phyloP scores from a whole-genome alignment of 179 eudicot species.

The Beta corolliflora region DNA sequence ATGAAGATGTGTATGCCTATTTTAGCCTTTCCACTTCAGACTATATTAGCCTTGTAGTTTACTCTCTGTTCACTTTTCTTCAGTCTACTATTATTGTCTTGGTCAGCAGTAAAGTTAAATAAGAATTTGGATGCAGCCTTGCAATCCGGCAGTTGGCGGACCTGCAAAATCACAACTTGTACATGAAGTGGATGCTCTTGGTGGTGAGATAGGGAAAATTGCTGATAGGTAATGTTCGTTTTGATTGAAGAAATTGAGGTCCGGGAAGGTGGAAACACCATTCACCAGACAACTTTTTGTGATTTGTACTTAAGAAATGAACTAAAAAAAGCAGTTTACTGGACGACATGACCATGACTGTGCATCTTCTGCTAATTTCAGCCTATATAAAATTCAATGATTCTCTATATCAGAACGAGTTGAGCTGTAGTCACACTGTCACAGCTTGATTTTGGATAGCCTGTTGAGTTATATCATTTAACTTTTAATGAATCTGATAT shows the following conservation, averaged over 20 bases:
- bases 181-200: conserved; percentile 99
- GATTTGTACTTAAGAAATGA: background rate
- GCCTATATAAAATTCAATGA: background rate
- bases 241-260: background rate
- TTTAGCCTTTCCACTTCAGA: background rate
- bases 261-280: background rate
- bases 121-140: conserved; percentile 66
- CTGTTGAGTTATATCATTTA: background rate
- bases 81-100: conserved; percentile 2
- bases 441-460: background rate
- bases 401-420: background rate
- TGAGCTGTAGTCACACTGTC: background rate
- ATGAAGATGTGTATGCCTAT: background rate
- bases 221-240: conserved; percentile 72
- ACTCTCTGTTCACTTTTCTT: conserved; percentile 6
- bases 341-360: background rate
- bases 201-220: conserved; percentile 97
- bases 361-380: background rate
- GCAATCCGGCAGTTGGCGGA: conserved; percentile 99
- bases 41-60: background rate
- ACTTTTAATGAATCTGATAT: background rate
- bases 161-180: conserved; percentile 99
- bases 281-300: background rate
- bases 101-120: conserved; percentile 11
- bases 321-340: background rate